Base-by-base conservation (phyloP, 2,329 filamentous ascomycete species). In the Coniochaeta prunicola region DNA sequence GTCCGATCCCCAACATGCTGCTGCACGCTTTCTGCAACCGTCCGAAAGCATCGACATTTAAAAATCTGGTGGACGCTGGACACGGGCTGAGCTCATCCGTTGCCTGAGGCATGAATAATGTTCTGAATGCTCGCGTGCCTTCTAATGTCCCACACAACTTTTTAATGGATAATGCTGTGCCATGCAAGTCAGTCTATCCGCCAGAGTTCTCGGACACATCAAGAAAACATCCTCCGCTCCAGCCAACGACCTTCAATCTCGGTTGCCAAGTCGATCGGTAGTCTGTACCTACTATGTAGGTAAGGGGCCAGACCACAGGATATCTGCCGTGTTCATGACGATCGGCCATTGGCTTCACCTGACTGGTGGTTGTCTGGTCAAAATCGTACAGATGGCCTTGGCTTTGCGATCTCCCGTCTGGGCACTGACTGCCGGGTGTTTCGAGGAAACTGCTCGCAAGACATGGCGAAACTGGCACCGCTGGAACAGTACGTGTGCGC, bases 321-420 rank as follows among this genome's bases (percentile, higher is more conserved):
- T 21, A 13, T 17, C 45, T 50, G 24, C 24, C 24, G 45, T 50
- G 45, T 30, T n/a, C 45, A 50, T 10, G 45, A 50, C n/a, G 9
- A 28, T 26, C 42, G 3, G 12, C 45, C 45, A 50, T 30, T 9
- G 13, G 21, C 21, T 50, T n/a, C 57, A 59, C 59, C 54, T 58
- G 45, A 34, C 38, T 36, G 31, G 53, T 56, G 45, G 55, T 30
- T 30, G 24, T 26, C 5, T 26, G 38, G 48, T 38, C 57, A 53
- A 28, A 36, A 53, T 48, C 48, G 59, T 54, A 50, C 61, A 59
- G 58, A 57, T 59, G 59, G 60, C 53, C 65, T 66, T 66, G 65
- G 65, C 65, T 61, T 57, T 62, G 61, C 63, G 65, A 66, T 66
- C 64, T 65, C 62, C 62, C 64, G 65, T 61, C 65, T 66, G 61